Evolutionary conservation across 140 eudicot genomes (phyloP).

Genomic region (Ambrosia hybrid): DNA sequence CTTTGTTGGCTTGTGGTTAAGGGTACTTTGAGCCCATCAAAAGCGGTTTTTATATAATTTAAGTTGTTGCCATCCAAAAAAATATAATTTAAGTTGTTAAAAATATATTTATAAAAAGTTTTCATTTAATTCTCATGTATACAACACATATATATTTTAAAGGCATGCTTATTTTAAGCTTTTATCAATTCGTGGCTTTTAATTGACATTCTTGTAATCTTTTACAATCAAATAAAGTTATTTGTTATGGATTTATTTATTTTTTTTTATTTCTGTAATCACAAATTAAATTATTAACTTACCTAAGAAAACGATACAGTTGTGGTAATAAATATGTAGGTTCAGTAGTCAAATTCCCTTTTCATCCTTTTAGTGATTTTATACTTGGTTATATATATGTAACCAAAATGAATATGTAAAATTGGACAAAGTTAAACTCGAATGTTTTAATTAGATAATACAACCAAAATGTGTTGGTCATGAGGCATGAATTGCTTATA

Average conservation of each 20-base stretch:
- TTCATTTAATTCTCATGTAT: not conserved
- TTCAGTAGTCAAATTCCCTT: not conserved
- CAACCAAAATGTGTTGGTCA: not conserved
- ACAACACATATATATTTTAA: no score
- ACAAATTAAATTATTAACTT: not conserved
- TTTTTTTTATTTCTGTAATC: not conserved
- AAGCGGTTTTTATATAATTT: no score
- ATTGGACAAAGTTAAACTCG: not conserved
- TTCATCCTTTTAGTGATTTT: not conserved
- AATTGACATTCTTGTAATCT: not conserved
- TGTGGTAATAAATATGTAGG: not conserved
- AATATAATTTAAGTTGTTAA: no score
- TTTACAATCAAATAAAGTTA: not conserved
- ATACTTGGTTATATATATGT: no score
- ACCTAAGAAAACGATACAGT: not conserved
- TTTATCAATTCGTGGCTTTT: not conserved
- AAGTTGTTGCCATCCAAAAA: no score
- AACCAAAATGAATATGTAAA: not conserved
- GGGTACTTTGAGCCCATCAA: no score
- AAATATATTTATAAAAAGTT: no score
- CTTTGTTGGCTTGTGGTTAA: no score
- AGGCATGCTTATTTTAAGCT: not conserved
- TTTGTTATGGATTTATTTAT: not conserved
- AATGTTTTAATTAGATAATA: not conserved
- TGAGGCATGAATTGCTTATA: slow-evolving; percentile 6